phyloP scores from a whole-genome alignment of 495 filamentous ascomycete species.

The Lasiosphaeria hispida region DNA sequence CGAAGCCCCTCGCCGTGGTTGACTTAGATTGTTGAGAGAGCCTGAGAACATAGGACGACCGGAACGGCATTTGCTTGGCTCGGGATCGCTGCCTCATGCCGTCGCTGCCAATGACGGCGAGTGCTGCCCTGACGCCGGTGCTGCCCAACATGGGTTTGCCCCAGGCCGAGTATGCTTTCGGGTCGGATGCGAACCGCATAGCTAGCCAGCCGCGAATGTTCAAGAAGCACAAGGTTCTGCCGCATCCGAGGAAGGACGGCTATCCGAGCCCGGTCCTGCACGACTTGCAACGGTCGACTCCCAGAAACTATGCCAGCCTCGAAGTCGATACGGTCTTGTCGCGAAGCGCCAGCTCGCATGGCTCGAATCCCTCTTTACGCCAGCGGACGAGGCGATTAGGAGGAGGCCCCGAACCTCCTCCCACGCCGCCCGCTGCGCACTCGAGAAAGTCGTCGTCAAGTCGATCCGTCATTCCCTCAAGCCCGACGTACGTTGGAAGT shows the following conservation, averaged over 20 bases:
- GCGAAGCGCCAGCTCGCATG: slow-evolving; percentile 24
- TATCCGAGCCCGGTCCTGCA: background rate
- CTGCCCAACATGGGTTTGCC: slow-evolving; percentile 25
- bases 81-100: slow-evolving; percentile 8
- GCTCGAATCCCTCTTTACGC: slow-evolving; percentile 18
- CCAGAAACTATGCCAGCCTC: slow-evolving; percentile 13
- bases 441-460: slow-evolving; percentile 50
- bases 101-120: slow-evolving; percentile 20
- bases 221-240: slow-evolving; percentile 55
- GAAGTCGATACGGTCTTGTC: slow-evolving; percentile 22
- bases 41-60: slow-evolving; percentile 12
- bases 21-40: background rate
- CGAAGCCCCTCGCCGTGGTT: slow-evolving; percentile 8
- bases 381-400: slow-evolving; percentile 32
- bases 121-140: slow-evolving; percentile 17
- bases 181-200: slow-evolving; percentile 14
- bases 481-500: slow-evolving; percentile 33
- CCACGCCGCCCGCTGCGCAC: slow-evolving; percentile 52
- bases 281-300: slow-evolving; percentile 17
- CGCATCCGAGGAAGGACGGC: slow-evolving; percentile 44
- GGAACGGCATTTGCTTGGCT: background rate
- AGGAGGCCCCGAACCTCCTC: slow-evolving; percentile 45
- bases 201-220: slow-evolving; percentile 39
- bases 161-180: slow-evolving; percentile 21
- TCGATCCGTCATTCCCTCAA: slow-evolving; percentile 35